Evolutionary conservation across 768 basidiomycete genomes (phyloP), one percentile per base, ranked within the genome.

Genomic region (button mushroom (Agaricus bisporus)): DNA sequence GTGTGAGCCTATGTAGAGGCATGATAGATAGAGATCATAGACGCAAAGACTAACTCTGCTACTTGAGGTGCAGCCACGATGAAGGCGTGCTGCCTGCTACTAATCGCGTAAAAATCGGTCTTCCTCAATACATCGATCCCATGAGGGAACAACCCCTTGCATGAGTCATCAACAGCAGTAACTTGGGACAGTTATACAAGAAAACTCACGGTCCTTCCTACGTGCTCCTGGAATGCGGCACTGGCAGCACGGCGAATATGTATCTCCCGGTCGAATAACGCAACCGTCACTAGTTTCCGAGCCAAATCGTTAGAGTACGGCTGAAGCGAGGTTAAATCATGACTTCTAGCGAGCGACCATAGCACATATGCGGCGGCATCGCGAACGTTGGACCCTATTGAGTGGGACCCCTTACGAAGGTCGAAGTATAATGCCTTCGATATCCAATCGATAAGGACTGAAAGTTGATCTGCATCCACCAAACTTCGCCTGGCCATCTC

Each of bases 171-270:
- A 45, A 9, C 44, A 45, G 9, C 44, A 38, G 6, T 45, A 35
- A 41, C 48, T 15, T 39, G 38, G 45, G 49, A 49, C 39, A 47
- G 48, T 29, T 39, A 51, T 41, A 39, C 7, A 41, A 10, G 49
- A 44, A 22, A 25, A 68, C 85, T 67, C 63, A 97, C 95, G 72
- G 88, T 87, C 64, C 97, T 76, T 11, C 97, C 97, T 37, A 98
- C 97, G 63, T 88, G 86, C 71, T 99, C 97, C 69, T 99, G 97
- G 66, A 91, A 98, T 11, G 95, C 91, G 15, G 97, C 97, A 67
- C 95, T 98, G 11, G 95, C 95, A 12, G 97, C 95, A 59, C 97
- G 74, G 22, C 97, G 80, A 51, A 99, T 93, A 57, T 92, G 91
- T 26, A 98, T 83, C 68, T 99, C 97, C 29, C 97, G 81, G 72